Conservation (phyloP, 2,329 filamentous ascomycete genomes). For the Cryphonectria naterciae region DNA sequence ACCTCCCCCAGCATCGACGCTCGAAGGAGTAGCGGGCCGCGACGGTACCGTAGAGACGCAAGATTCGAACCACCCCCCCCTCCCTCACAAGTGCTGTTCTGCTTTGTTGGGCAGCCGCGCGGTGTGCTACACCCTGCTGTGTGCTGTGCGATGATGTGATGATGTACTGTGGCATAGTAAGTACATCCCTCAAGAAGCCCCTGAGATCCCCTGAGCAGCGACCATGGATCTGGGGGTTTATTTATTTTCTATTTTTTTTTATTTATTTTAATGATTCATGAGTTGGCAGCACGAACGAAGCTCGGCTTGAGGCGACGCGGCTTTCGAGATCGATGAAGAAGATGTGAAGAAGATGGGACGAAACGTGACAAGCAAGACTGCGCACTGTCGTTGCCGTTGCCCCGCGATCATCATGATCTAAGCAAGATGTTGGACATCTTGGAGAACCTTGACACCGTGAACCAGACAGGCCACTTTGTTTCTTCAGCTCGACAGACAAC, state of each 20-base stretch:
- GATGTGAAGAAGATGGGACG: conserved; percentile 18
- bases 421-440: not conserved
- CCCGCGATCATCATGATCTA: not conserved
- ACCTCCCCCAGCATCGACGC: not conserved
- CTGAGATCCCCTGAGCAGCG: conserved; percentile 15
- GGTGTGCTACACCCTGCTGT: not conserved
- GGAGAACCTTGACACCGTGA: conserved; percentile 6
- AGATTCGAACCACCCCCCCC: not conserved
- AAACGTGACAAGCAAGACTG: conserved; percentile 21
- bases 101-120: conserved; percentile 2
- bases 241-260: not conserved
- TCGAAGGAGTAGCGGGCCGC: not conserved
- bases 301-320: not conserved
- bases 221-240: not conserved
- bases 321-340: not conserved
- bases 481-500: not conserved
- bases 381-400: conserved; percentile 3
- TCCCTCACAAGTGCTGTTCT: not conserved
- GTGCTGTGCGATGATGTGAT: not conserved
- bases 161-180: not conserved
- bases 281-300: not conserved
- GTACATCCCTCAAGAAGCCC: conserved; percentile 3
- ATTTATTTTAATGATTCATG: not conserved
- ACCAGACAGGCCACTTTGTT: not conserved
- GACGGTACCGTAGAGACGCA: not conserved